These are phyloP conservation scores for Meyerozyma athensensis DNA, from an alignment of 1,139 yeast genomes.

Conservation along the genomic window DNA sequence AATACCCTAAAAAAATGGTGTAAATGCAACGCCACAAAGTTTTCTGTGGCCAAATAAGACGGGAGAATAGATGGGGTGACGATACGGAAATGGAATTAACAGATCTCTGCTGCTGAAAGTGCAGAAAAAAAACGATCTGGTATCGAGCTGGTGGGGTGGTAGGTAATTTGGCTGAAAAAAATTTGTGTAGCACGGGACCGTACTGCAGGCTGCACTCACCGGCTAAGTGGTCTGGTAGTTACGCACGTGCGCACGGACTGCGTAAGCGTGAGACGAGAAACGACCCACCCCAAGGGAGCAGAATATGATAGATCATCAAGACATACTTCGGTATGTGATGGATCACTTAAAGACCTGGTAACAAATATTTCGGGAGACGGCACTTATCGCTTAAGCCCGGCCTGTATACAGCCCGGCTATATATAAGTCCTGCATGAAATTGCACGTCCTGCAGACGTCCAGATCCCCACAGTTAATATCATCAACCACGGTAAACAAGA, in stretches of 20 bases:
- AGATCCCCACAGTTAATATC: too few species aligned
- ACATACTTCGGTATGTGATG: neutral
- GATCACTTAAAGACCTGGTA: neutral
- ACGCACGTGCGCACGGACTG: constrained; percentile 1
- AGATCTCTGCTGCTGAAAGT: neutral
- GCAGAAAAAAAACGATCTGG: neutral
- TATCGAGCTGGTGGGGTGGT: neutral
- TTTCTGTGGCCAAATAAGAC: neutral
- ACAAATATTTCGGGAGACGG: too few species aligned
- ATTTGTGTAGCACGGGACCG: constrained; percentile 3
- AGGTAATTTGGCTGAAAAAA: constrained; percentile 2
- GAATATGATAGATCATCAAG: neutral
- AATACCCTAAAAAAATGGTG: neutral
- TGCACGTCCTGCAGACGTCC: too few species aligned
- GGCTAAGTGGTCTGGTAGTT: neutral
- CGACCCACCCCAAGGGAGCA: neutral
- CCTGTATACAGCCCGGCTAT: too few species aligned
- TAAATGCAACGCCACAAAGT: neutral
- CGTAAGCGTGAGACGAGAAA: neutral
- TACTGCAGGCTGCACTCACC: constrained; percentile 1
- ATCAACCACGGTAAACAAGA: too few species aligned
- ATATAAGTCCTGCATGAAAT: too few species aligned
- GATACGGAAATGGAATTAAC: neutral
- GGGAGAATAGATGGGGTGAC: neutral
- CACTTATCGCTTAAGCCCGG: too few species aligned